Conservation (phyloP, 2,329 filamentous ascomycete genomes). For the Lecanoromycetidae sp. region DNA sequence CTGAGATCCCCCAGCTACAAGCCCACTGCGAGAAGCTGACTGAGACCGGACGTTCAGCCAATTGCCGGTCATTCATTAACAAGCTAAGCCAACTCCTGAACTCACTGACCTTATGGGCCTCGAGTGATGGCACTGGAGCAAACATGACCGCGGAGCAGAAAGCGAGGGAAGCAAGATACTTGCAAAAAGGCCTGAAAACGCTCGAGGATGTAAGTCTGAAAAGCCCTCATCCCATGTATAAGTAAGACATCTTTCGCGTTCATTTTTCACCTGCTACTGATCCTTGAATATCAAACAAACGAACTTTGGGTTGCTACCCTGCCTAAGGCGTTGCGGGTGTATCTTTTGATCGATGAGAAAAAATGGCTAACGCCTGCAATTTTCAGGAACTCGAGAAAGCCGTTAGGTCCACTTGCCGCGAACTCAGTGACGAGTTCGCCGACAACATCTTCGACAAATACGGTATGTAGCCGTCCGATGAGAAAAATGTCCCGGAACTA, state of each 20-base stretch:
- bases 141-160: conserved; percentile 32
- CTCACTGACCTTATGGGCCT: conserved; percentile 41
- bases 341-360: not conserved
- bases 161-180: conserved; percentile 27
- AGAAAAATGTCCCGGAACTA: too few relatives aligned
- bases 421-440: conserved; percentile 31
- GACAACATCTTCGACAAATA: conserved; percentile 38
- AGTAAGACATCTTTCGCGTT: conserved; percentile 15
- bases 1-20: conserved; percentile 48
- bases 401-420: conserved; percentile 29
- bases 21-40: conserved; percentile 48
- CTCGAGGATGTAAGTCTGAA: conserved; percentile 28
- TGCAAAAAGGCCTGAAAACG: conserved; percentile 29
- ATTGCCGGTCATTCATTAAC: conserved; percentile 40
- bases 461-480: conserved; percentile 6
- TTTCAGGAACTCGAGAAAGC: conserved; percentile 28
- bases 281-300: too few relatives aligned
- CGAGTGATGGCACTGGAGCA: conserved; percentile 30
- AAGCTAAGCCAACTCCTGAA: conserved; percentile 40
- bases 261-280: not conserved
- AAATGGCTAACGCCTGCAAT: not conserved
- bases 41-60: conserved; percentile 34
- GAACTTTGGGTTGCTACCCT: too few relatives aligned
- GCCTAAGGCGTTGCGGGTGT: not conserved
- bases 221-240: conserved; percentile 9